Evolutionary conservation across 805 yeast genomes (phyloP).

Genomic region (Spathaspora arborariae): DNA sequence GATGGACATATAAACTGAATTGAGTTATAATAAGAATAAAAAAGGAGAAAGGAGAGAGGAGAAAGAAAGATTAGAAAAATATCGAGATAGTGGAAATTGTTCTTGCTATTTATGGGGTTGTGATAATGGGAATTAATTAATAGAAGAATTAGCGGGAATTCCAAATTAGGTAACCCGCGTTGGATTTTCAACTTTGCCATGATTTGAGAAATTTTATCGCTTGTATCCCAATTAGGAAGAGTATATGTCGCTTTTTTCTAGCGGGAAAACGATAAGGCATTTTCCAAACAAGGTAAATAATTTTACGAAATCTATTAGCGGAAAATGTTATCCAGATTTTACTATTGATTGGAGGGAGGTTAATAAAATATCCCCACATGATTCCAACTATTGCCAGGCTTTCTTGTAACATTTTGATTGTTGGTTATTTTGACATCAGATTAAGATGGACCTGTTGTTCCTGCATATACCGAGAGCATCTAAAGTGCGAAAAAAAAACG

Average conservation of each 20-base stretch:
- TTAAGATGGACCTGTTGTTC: no score
- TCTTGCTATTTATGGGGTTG: not conserved
- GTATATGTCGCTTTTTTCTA: not conserved
- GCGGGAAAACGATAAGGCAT: not conserved
- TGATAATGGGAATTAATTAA: not conserved
- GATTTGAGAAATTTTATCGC: not conserved
- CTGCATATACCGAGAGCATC: not conserved
- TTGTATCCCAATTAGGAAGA: not conserved
- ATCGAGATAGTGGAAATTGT: not conserved
- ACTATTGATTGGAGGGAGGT: not conserved
- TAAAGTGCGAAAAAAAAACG: not conserved
- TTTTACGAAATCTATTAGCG: not conserved
- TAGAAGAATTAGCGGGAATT: not conserved
- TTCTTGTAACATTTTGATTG: no score
- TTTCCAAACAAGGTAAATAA: not conserved
- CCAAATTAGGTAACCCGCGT: constrained; percentile 2
- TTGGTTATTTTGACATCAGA: no score
- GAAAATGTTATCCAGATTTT: not conserved
- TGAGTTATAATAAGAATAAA: not conserved
- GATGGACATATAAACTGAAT: constrained; percentile 28
- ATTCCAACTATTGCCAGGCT: no score
- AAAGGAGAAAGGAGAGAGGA: not conserved
- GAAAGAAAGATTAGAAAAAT: not conserved
- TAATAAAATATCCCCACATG: no score
- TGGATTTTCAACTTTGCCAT: not conserved